phyloP scores from a whole-genome alignment of 2,329 filamentous ascomycete genomes.

The Dactylellina parvicollis region DNA sequence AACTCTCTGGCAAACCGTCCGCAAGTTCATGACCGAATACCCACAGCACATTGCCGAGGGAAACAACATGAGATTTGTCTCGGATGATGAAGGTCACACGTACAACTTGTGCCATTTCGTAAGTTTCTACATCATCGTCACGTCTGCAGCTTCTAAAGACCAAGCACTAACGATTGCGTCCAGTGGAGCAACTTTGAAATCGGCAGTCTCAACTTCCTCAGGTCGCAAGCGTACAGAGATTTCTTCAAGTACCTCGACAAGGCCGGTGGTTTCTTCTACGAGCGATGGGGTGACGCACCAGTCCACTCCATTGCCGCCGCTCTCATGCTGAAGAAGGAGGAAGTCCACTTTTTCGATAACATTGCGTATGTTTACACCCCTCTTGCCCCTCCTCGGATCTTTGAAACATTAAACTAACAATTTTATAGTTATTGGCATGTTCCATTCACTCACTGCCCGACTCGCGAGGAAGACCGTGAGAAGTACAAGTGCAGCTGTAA shows the following conservation, averaged over 20 bases:
- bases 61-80: conserved; percentile 91
- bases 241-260: conserved; percentile 88
- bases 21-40: conserved; percentile 90
- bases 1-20: conserved; percentile 92
- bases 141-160: neutral
- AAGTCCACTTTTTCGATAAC: conserved; percentile 98
- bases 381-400: neutral
- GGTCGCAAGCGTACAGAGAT: conserved; percentile 86
- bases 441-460: conserved; percentile 97
- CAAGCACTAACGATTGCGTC: neutral
- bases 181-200: conserved; percentile 99
- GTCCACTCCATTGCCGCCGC: conserved; percentile 96
- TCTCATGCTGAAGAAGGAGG: conserved; percentile 86
- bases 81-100: conserved; percentile 86
- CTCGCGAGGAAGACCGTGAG: conserved; percentile 81
- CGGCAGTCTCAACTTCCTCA: conserved; percentile 91
- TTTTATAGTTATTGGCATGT: conserved; percentile 80
- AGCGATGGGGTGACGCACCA: conserved; percentile 96
- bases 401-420: conserved; percentile 8
- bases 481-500: conserved; percentile 95
- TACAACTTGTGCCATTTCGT: conserved; percentile 99
- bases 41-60: conserved; percentile 85
- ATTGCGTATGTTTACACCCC: conserved; percentile 69
- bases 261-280: conserved; percentile 82
- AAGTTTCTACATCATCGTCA: conserved; percentile 62